Evolutionary conservation across 768 basidiomycete species (phyloP).

Genomic region (Trametes sanguinea): DNA sequence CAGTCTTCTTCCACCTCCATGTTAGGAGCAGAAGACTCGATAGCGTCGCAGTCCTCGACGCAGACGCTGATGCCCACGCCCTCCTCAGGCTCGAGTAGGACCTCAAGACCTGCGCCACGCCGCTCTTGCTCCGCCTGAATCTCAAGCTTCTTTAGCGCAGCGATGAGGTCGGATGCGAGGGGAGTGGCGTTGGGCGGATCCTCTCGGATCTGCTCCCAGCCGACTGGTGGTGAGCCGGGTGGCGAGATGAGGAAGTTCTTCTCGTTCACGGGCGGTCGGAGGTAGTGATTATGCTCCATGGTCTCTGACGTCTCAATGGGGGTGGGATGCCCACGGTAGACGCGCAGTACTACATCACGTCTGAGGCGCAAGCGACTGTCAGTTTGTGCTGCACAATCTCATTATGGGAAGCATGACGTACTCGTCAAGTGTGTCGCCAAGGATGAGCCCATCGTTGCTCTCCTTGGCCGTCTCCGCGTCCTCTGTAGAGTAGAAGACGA

Average conservation of each 20-base stretch:
- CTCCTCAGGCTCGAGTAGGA: conserved; percentile 68
- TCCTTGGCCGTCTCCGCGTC: conserved; percentile 69
- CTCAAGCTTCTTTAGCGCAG: conserved; percentile 74
- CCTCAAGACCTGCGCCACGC: conserved; percentile 44
- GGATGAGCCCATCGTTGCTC: conserved; percentile 61
- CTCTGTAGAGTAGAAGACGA: conserved; percentile 70
- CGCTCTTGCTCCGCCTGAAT: conserved; percentile 43
- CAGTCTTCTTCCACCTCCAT: conserved; percentile 45
- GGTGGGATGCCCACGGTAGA: conserved; percentile 74
- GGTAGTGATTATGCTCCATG: conserved; percentile 43
- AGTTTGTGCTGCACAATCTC: conserved; percentile 1
- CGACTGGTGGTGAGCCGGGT: conserved; percentile 95
- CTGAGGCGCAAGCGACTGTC: conserved; percentile 35
- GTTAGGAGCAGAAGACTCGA: conserved; percentile 30
- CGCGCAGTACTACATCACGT: conserved; percentile 54
- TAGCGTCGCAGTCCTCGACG: conserved; percentile 69
- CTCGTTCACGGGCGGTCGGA: conserved; percentile 76
- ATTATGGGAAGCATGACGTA: conserved; percentile 38
- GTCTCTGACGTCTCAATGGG: conserved; percentile 47
- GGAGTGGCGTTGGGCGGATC: conserved; percentile 85
- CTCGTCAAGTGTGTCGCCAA: conserved; percentile 55
- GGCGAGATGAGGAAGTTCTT: conserved; percentile 99
- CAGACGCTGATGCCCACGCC: conserved; percentile 75
- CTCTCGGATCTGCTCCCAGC: conserved; percentile 91
- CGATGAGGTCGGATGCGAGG: conserved; percentile 85